Evolutionary conservation across 2,329 filamentous ascomycete species (phyloP).

Genomic region (Ceratocystis harringtonii): DNA sequence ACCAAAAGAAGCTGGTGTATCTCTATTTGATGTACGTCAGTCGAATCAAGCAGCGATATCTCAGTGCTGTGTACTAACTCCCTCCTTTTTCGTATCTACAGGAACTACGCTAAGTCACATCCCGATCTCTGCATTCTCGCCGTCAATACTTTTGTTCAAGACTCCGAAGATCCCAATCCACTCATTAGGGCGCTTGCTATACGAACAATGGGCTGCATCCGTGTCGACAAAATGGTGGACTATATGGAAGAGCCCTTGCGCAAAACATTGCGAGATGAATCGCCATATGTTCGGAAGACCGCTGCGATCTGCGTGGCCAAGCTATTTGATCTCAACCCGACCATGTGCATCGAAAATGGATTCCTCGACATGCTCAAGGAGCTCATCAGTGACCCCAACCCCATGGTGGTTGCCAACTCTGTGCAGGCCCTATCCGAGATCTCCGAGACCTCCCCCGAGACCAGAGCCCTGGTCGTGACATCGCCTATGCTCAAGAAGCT

Average conservation of each 20-base stretch:
- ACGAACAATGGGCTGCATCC: conserved; percentile 94
- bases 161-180: conserved; percentile 95
- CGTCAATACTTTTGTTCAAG: conserved; percentile 98
- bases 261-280: conserved; percentile 93
- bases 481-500: conserved; percentile 81
- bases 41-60: background rate
- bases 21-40: conserved; percentile 76
- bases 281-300: conserved; percentile 95
- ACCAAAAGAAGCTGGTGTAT: conserved; percentile 99
- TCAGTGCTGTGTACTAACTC: background rate
- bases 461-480: conserved; percentile 69
- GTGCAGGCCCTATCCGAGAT: conserved; percentile 91
- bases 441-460: conserved; percentile 77
- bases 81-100: conserved; percentile 26
- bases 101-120: conserved; percentile 99
- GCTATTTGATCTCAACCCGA: conserved; percentile 84
- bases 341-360: conserved; percentile 89
- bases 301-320: conserved; percentile 96
- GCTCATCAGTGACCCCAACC: conserved; percentile 91
- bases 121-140: conserved; percentile 96
- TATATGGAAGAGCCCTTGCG: conserved; percentile 98
- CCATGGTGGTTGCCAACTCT: conserved; percentile 97
- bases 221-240: conserved; percentile 98
- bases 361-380: conserved; percentile 91
- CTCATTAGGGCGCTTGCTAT: conserved; percentile 89